These are phyloP conservation scores for Fusarium kyushuense DNA, from an alignment of 2,329 filamentous ascomycete genomes.

Conservation along the genomic window DNA sequence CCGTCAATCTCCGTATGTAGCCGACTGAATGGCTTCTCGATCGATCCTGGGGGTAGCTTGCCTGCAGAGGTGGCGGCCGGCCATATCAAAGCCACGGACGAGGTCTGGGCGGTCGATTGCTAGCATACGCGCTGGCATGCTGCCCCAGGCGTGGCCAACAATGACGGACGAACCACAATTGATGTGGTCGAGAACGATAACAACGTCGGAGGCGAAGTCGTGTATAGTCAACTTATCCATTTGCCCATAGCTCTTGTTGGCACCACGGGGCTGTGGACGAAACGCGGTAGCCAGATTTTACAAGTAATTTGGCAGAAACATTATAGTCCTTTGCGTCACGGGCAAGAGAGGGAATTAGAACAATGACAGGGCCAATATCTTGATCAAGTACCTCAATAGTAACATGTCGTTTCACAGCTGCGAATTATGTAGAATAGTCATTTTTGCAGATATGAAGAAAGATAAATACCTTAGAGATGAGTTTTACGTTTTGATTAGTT, in stretches of 20 bases:
- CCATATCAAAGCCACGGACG: slow-evolving; percentile 1
- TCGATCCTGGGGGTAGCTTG: neutral
- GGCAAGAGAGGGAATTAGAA: neutral
- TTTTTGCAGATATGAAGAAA: neutral
- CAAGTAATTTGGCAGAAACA: neutral
- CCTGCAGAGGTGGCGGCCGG: slow-evolving; percentile 7
- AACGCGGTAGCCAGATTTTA: neutral
- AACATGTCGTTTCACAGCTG: neutral
- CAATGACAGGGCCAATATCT: neutral
- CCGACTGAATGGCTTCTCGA: neutral
- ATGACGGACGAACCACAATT: neutral
- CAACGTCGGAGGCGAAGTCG: neutral
- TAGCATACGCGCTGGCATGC: neutral
- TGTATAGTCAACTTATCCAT: neutral
- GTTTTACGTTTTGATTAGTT: no score
- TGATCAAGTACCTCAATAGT: neutral
- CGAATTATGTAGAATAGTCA: neutral
- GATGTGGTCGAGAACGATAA: neutral
- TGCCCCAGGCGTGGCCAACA: slow-evolving; percentile 2
- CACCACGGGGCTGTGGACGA: neutral
- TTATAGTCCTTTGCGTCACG: slow-evolving; percentile 2
- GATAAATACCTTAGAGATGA: no score
- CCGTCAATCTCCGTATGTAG: slow-evolving; percentile 1
- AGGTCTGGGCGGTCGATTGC: slow-evolving; percentile 4
- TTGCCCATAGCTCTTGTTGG: neutral